Base-by-base conservation (phyloP, 129 eudicot genomes). In the Pulicaria dysenterica region DNA sequence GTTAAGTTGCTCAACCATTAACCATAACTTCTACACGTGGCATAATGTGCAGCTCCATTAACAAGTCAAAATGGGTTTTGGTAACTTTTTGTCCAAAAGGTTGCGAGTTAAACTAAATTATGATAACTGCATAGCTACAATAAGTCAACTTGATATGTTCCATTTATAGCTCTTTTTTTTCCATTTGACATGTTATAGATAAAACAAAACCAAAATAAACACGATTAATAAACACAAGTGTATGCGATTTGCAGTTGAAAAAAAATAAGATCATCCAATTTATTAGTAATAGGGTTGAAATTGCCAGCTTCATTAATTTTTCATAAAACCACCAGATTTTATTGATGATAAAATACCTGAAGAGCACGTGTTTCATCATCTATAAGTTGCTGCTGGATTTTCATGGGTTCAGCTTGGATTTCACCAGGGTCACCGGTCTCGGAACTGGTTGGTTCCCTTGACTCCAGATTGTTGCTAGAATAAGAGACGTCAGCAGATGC, bases 301-400 rank as follows among this genome's bases (percentile, higher is more conserved):
- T 9, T 19, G 4, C 13, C 61, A 56, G 0, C 38, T 24, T 56
- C 7, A 17, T 12, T 24, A 24, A 7, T 56, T 56, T 56, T 9
- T 6, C 15, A 7, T 48, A 44, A 45, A 5, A 9, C 3, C 48
- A 6, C 11, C 9, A 15, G 4, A 17, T 45, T 45, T 17, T 7
- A 64, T 42, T 44, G 15, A 68, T 15, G 34, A 80, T 54, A 64
- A 64, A 43, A 54, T 78, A 92, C 97, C 96, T 85, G 96, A 62
- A 92, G 96, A 34, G 91, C 88, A 60, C 88, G 91, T 3, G 96
- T 86, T 71, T 89, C 96, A 55, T 86, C 91, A 74, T 92, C 96
- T 77, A 89, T 72, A 71, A 89, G 86, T 75, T 94, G 96, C 60
- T 90, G 89, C 73, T 94, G 98, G 57, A 88, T 75, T 79, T 83